Base-by-base conservation (phyloP, 2,329 filamentous ascomycete species). In the Xylariaceae sp. region DNA sequence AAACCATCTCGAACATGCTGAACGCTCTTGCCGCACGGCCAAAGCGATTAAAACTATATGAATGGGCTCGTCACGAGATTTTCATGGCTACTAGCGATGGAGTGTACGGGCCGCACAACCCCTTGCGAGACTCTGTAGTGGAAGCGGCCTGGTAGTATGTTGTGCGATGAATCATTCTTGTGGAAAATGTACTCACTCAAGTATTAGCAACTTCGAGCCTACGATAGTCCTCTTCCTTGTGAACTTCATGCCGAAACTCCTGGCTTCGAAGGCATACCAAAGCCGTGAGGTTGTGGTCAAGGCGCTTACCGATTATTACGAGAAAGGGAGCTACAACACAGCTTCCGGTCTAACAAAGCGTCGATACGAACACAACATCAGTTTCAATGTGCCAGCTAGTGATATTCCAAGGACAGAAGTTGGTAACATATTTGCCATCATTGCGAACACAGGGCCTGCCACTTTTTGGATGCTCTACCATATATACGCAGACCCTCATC, bases 21-120 rank as follows among this genome's bases (percentile, higher is more conserved):
- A 44, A 51, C 12, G 33, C 14, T 19, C 41, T 22, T 21, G 29
- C 39, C 3, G n/a, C 6, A 48, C 42, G 3, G 14, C 55, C 6
- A 40, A 53, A 3, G 8, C 40, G 19, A 4, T 20, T 17, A 17
- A 34, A 23, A 33, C 5, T 57, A 34, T 57, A 52, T 19, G 21
- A 49, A 16, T 58, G 55, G 57, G 37, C 50, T 2, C 44, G 41
- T 14, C 41, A 55, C 6, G 49, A 58, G 39, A 20, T 57, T 20
- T 32, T 55, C 3, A 6, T 55, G 32, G 57, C 54, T 0, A 43
- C 51, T 0, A 54, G 54, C 1, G 48, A 58, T 4, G 44, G 35
- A 5, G 48, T 57, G 4, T 59, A 59, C 37, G 57, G 55, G 4
- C 51, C 50, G 1, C 42, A 44, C 6, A 58, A 59, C 27, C 57